Conservation (phyloP, 805 yeast genomes). For the Candida morakotiae region DNA sequence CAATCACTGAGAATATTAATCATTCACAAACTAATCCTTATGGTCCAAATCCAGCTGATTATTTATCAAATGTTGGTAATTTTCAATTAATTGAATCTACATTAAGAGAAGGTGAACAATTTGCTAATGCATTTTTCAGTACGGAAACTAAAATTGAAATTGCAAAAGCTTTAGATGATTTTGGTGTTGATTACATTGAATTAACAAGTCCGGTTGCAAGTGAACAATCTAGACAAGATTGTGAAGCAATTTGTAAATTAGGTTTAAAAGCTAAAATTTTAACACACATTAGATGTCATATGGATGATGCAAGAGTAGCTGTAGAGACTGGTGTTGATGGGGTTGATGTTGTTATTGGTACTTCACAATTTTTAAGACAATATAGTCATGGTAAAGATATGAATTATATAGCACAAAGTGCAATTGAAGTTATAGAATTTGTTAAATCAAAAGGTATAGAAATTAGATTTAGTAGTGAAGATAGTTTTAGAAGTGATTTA, state of each 20-base stretch:
- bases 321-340: slow-evolving; percentile 99
- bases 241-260: slow-evolving; percentile 97
- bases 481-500: slow-evolving; percentile 93
- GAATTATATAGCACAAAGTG: slow-evolving; percentile 94
- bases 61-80: slow-evolving; percentile 78
- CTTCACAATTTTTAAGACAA: slow-evolving; percentile 90
- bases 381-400: slow-evolving; percentile 98
- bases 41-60: slow-evolving; percentile 94
- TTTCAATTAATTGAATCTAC: slow-evolving; percentile 95
- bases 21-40: slow-evolving; percentile 60
- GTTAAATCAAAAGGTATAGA: slow-evolving; percentile 96
- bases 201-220: slow-evolving; percentile 97
- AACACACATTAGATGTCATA: slow-evolving; percentile 96
- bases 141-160: slow-evolving; percentile 95
- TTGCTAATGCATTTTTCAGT: slow-evolving; percentile 93
- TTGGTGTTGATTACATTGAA: slow-evolving; percentile 97
- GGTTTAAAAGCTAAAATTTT: slow-evolving; percentile 94
- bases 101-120: slow-evolving; percentile 97
- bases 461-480: slow-evolving; percentile 95
- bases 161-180: slow-evolving; percentile 94
- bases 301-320: slow-evolving; percentile 97
- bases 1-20: slow-evolving; percentile 30
- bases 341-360: slow-evolving; percentile 97
- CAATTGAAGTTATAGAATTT: slow-evolving; percentile 94
- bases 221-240: slow-evolving; percentile 87